Conservation (phyloP, 2,329 filamentous ascomycete species). For the Aspergillus sp. region DNA sequence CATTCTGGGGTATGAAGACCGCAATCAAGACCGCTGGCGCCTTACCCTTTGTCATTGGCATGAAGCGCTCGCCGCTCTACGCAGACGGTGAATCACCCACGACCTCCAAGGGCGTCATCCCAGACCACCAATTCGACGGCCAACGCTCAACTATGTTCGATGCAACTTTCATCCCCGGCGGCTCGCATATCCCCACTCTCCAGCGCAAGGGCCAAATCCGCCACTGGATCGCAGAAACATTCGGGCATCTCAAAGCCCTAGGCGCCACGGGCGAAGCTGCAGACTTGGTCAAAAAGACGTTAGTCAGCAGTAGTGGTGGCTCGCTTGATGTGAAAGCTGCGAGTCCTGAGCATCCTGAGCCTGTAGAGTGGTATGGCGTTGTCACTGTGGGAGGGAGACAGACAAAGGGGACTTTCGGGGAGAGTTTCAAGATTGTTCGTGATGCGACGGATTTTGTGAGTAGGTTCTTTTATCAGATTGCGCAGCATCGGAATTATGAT, state of each 20-base stretch:
- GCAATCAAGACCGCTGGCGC: constrained; percentile 60
- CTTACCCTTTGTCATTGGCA: constrained; percentile 65
- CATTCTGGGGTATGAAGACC: constrained; percentile 62
- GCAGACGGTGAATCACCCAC: constrained; percentile 53
- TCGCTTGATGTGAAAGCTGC: constrained; percentile 48
- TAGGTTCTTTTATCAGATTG: constrained; percentile 65
- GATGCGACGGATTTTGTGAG: constrained; percentile 65
- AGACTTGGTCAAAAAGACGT: constrained; percentile 51
- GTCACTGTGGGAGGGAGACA: constrained; percentile 58
- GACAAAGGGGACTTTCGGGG: constrained; percentile 55
- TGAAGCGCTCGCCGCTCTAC: constrained; percentile 62
- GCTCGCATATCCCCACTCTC: constrained; percentile 57
- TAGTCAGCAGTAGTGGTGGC: constrained; percentile 19
- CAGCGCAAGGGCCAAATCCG: constrained; percentile 66
- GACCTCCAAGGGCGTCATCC: constrained; percentile 55
- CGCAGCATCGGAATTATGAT: constrained; percentile 68
- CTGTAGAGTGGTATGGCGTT: constrained; percentile 68
- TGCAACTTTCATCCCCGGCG: constrained; percentile 71
- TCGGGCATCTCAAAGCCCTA: constrained; percentile 75
- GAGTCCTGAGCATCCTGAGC: constrained; percentile 45
- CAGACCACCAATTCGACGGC: constrained; percentile 75
- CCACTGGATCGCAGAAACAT: constrained; percentile 75
- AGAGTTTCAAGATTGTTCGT: constrained; percentile 60
- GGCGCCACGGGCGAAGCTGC: constrained; percentile 71
- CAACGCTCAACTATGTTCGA: constrained; percentile 76